Evolutionary conservation across 495 filamentous ascomycete genomes (phyloP), one percentile per base, ranked within the genome.

Genomic region (Pyrenula aspistea): DNA sequence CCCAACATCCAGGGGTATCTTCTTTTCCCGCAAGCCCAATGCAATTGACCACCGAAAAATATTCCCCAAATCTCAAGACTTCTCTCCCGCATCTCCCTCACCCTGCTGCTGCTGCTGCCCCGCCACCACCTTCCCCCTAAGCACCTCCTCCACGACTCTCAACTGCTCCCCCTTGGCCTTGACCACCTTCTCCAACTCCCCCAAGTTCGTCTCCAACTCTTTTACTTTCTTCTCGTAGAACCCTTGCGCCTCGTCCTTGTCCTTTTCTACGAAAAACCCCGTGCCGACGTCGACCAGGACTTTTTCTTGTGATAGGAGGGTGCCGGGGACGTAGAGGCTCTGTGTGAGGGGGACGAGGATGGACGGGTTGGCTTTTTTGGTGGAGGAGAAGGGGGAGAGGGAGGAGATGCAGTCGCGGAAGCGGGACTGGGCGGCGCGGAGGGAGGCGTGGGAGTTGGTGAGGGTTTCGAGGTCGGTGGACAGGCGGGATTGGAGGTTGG

Each of bases 261-360:
- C 86, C 81, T 98, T 98, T 73, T 97, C 93, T 56, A 97, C 87
- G 67, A 89, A 96, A 68, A 93, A 98, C 2, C 93, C 93, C 0
- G 93, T 98, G 15, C 93, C 93, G 19, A 98, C 86, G 74, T 98
- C 93, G 22, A 98, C 90, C 50, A 98, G 77, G 11, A 97, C 91
- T 58, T 84, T 85, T 57, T 87, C 81, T 10, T 86, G 80, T 42
- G 31, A 4, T 8, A 15, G 15, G 21, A 97, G 76, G 20, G 74
- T 81, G 3, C 92, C 94, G 51, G 88, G 87, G 12, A 97, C 91
- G 70, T 97, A 98, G 52, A 98, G 81, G 21, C 89, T 95, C 59
- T 86, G 88, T 1, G 93, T 98, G 53, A 98, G 71, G 0, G 93
- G 93, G 20, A 98, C 88, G 2, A 98, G 79, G 54, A 98, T 85